Conservation (phyloP, 2,329 filamentous ascomycete genomes). For the Fusarium buharicum region DNA sequence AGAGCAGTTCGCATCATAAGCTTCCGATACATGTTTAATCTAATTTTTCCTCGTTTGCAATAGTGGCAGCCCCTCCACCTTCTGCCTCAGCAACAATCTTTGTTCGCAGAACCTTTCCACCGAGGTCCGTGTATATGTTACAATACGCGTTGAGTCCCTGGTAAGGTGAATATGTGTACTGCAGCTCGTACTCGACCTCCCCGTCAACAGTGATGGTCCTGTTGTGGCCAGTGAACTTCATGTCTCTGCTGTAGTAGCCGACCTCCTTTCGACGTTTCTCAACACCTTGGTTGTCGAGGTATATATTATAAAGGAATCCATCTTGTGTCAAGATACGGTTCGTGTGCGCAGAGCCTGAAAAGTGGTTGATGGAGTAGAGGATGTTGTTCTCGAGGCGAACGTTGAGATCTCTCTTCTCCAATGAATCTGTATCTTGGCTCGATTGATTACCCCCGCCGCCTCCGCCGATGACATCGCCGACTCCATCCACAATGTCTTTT, state of each 20-base stretch:
- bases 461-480: conserved; percentile 12
- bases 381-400: conserved; percentile 25
- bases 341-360: conserved; percentile 24
- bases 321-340: conserved; percentile 28
- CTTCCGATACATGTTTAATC: not conserved
- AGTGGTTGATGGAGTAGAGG: conserved; percentile 29
- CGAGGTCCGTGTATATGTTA: conserved; percentile 21
- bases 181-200: conserved; percentile 16
- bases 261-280: conserved; percentile 27
- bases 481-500: conserved; percentile 8
- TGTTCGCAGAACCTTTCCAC: conserved; percentile 22
- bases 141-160: conserved; percentile 24
- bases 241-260: conserved; percentile 26
- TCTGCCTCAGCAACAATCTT: conserved; percentile 31
- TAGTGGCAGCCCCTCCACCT: conserved; percentile 25
- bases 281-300: conserved; percentile 18
- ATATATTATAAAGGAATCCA: conserved; percentile 24
- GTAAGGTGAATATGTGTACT: conserved; percentile 26
- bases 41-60: conserved; percentile 15
- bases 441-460: not conserved
- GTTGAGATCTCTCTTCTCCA: conserved; percentile 23
- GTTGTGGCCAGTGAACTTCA: conserved; percentile 28
- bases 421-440: not conserved
- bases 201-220: conserved; percentile 10
- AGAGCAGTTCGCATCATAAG: not conserved